Base-by-base conservation (phyloP, 2,329 filamentous ascomycete genomes). In the Fragosphaeria purpurea region DNA sequence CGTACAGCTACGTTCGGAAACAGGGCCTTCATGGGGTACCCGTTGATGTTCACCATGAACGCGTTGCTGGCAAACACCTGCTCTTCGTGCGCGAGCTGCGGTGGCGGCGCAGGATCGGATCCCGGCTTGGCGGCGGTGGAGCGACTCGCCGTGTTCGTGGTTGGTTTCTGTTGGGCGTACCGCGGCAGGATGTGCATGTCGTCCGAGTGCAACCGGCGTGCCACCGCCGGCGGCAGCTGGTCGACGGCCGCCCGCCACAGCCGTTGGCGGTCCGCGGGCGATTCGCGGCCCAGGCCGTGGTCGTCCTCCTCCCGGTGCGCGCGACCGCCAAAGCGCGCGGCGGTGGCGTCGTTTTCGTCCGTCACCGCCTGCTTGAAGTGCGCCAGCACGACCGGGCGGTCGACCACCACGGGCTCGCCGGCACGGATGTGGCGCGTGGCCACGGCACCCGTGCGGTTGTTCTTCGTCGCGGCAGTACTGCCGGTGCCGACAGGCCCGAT, bases 31-130 rank as follows among this genome's bases (percentile, higher is more conserved):
- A 60, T 54, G 35, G 48, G 13, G 35, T 51, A 53, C 6, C 54
- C 60, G 1, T 58, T 59, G 3, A 67, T 39, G 10, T 54, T 48
- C 5, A 59, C 61, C 5, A 57, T 53, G 41, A 67, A 64, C 3
- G 62, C 57, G 49, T 69, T 68, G 4, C 53, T 55, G 12, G 44
- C 56, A 52, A 70, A 51, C 7, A 68, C 51, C 41, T 67, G 63
- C 56, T 70, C 66, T 38, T 66, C 57, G 33, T 57, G 58, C 6
- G 55, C 63, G 53, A 53, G 34, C 34, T 39, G 22, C 33, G 13
- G 9, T 22, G 38, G 30, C 34, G 2, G 12, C 32, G 6, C n/a
- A n/a, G n/a, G n/a, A n/a, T n/a, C n/a, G n/a, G n/a, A n/a, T n/a
- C n/a, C n/a, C n/a, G n/a, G n/a, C n/a, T n/a, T n/a, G n/a, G n/a